Evolutionary conservation across 2,329 filamentous ascomycete genomes (phyloP).

Genomic region (Ophiostoma piceae): DNA sequence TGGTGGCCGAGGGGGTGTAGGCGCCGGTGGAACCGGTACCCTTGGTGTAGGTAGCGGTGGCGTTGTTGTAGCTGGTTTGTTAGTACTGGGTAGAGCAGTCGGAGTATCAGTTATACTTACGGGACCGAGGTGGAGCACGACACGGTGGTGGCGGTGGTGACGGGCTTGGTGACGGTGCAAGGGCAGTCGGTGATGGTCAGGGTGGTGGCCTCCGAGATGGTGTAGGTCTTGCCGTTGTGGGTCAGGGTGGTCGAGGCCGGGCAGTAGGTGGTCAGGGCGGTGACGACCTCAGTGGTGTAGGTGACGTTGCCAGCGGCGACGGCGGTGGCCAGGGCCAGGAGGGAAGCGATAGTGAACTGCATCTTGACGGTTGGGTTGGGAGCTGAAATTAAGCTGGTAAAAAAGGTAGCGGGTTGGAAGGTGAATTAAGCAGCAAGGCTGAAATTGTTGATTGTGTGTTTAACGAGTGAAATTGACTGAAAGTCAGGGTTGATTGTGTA

Average conservation of each 20-base stretch:
- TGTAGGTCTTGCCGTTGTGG: conserved; percentile 62
- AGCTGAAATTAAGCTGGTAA: conserved; percentile 29
- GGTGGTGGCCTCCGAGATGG: conserved; percentile 62
- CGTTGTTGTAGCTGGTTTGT: conserved; percentile 37
- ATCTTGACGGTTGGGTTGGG: conserved; percentile 52
- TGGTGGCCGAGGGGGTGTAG: conserved; percentile 38
- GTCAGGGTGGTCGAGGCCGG: conserved; percentile 59
- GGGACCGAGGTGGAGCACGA: conserved; percentile 49
- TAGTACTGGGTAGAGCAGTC: conserved; percentile 11
- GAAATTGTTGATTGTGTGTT: conserved; percentile 31
- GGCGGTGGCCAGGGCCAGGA: conserved; percentile 49
- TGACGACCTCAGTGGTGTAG: conserved; percentile 62
- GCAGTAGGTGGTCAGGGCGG: conserved; percentile 66
- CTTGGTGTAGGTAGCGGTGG: conserved; percentile 35
- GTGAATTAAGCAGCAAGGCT: conserved; percentile 31
- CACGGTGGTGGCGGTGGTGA: conserved; percentile 48
- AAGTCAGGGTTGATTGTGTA: conserved; percentile 46
- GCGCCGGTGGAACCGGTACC: conserved; percentile 35
- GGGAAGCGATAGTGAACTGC: conserved; percentile 55
- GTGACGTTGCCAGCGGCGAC: conserved; percentile 42
- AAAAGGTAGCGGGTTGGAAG: conserved; percentile 16
- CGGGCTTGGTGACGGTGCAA: conserved; percentile 58
- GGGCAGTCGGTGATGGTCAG: conserved; percentile 62
- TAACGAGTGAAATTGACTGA: conserved; percentile 58
- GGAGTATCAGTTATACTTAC: conserved; percentile 36